Conservation (phyloP, 169 alveolate species). For the Pseudocohnilembus persalinus region DNA sequence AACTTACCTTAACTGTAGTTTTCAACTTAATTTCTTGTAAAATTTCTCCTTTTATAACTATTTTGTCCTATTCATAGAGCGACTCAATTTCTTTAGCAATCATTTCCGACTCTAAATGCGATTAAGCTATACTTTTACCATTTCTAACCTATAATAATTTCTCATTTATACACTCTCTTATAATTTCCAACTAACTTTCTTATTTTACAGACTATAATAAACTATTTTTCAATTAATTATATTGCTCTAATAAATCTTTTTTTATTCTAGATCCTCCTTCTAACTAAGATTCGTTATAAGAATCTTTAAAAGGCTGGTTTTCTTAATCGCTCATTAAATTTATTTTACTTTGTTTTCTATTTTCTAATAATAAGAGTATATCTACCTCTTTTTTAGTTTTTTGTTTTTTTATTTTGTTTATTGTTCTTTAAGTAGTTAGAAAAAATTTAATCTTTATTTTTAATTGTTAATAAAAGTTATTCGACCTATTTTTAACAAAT, state of each 20-base stretch:
- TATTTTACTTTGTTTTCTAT: background rate
- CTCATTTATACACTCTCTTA: background rate
- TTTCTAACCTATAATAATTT: background rate
- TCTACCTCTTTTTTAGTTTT: background rate
- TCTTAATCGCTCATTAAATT: no score
- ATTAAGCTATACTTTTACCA: no score
- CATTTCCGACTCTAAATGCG: background rate
- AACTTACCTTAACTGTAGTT: background rate
- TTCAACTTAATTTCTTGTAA: background rate
- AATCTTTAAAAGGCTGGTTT: no score
- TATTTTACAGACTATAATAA: background rate
- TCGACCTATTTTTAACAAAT: no score
- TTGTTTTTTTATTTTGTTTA: background rate
- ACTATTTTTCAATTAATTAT: no score
- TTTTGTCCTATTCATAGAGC: background rate
- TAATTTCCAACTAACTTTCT: background rate
- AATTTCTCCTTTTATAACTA: background rate
- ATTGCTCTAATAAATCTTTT: background rate
- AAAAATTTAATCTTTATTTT: no score
- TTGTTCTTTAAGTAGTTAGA: no score
- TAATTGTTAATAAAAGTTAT: background rate
- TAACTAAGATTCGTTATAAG: background rate
- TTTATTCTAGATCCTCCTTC: background rate
- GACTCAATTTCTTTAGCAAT: background rate
- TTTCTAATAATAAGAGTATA: background rate